Conservation (phyloP, 2,329 filamentous ascomycete species). For the Phialophora tarda region DNA sequence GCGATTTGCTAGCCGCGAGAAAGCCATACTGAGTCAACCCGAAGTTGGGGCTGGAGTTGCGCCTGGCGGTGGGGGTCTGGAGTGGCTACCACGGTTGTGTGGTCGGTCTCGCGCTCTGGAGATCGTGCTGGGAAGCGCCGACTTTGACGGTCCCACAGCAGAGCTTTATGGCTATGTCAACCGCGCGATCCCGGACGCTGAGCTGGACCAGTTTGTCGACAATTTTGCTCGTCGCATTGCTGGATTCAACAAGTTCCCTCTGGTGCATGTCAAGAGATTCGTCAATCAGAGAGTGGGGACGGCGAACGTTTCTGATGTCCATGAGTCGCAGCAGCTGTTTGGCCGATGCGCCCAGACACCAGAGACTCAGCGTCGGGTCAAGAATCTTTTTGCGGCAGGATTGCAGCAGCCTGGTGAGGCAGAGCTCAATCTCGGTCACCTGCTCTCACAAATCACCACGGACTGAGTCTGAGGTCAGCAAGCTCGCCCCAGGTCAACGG, state of each 20-base stretch:
- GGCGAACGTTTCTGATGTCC: not conserved
- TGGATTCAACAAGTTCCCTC: conserved; percentile 9
- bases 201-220: conserved; percentile 5
- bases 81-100: conserved; percentile 7
- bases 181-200: not conserved
- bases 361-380: conserved; percentile 8
- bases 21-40: conserved; percentile 5
- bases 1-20: conserved; percentile 11
- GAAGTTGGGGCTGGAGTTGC: conserved; percentile 10
- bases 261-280: conserved; percentile 2
- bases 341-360: not conserved
- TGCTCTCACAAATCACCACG: not conserved
- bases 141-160: conserved; percentile 5
- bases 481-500: not conserved
- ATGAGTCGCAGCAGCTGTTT: conserved; percentile 8
- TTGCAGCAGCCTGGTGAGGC: not conserved
- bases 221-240: conserved; percentile 7
- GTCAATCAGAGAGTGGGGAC: conserved; percentile 5
- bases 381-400: conserved; percentile 2
- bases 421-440: conserved; percentile 3
- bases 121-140: conserved; percentile 6
- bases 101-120: conserved; percentile 10
- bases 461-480: not conserved
- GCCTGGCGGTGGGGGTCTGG: conserved; percentile 3
- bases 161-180: conserved; percentile 5